Evolutionary conservation across 2,329 filamentous ascomycete species (phyloP).

Genomic region (Stagonosporopsis tanaceti): DNA sequence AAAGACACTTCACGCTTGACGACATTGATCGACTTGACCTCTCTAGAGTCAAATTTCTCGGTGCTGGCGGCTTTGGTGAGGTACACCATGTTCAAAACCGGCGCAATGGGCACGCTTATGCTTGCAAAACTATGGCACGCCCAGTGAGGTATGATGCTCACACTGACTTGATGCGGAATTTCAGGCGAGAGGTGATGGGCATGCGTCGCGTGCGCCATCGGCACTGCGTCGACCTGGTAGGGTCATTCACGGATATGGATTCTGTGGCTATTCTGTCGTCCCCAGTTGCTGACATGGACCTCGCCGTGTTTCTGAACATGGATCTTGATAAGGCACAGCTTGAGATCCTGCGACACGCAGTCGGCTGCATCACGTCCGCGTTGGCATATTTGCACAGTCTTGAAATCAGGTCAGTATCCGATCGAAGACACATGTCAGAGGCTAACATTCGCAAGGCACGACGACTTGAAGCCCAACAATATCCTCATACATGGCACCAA

Average conservation of each 20-base stretch:
- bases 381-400: constrained; percentile 3
- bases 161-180: constrained; percentile 17
- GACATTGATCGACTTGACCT: background rate
- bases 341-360: constrained; percentile 1
- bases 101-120: background rate
- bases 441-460: constrained; percentile 15
- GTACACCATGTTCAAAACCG: background rate
- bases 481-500: constrained; percentile 28
- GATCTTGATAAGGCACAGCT: background rate
- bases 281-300: constrained; percentile 30
- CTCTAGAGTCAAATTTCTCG: background rate
- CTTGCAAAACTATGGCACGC: constrained; percentile 6
- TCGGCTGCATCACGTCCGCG: constrained; percentile 20
- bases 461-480: constrained; percentile 32
- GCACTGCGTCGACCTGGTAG: constrained; percentile 26
- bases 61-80: constrained; percentile 7
- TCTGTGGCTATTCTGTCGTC: constrained; percentile 21
- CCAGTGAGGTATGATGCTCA: background rate
- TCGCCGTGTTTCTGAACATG: constrained; percentile 21
- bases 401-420: background rate
- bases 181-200: constrained; percentile 23
- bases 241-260: constrained; percentile 27
- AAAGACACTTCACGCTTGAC: background rate
- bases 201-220: constrained; percentile 28
- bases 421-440: no score